A percentile compares a stretch with the other conserved stretches of the same genome.
These are phyloP conservation scores for Stramenopiles sp. DNA, from an alignment of 352 stramenopile genomes.

Conservation along the genomic window DNA sequence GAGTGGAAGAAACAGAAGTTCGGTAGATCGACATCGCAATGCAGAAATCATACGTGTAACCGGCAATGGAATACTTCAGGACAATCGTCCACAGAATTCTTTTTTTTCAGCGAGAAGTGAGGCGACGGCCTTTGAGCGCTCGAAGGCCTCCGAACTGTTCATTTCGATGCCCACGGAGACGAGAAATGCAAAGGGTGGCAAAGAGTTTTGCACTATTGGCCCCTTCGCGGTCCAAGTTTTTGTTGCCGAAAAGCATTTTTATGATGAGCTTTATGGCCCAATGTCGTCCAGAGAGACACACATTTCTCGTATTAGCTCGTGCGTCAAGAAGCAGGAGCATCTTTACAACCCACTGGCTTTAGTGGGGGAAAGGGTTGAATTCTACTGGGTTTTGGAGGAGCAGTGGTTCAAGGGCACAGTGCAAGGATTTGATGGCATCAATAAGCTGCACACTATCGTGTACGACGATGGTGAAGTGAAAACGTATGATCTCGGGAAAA, in stretches of 20 bases:
- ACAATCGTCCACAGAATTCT: not conserved
- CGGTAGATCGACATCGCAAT: not conserved
- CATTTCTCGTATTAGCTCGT: not conserved
- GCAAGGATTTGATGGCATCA: not conserved
- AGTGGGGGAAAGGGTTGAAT: not conserved
- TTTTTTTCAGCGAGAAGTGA: not conserved
- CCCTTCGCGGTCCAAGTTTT: not conserved
- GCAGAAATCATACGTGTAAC: not conserved
- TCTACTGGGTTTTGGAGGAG: not conserved
- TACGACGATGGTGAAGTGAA: slow-evolving; percentile 2
- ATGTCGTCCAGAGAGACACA: not conserved
- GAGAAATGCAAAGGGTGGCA: not conserved
- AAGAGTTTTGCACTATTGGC: not conserved
- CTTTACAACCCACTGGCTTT: not conserved
- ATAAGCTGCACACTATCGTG: not conserved
- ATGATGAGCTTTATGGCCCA: not conserved
- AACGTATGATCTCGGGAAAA: not conserved
- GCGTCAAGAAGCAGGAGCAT: not conserved
- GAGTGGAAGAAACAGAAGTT: not conserved
- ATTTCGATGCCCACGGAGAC: not conserved
- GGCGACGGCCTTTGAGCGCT: not conserved
- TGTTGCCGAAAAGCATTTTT: not conserved
- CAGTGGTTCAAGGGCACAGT: not conserved
- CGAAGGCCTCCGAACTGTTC: not conserved
- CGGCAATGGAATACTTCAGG: not conserved